These are phyloP conservation scores for Mucor lusitanicus DNA, from an alignment of 371 early-diverging fungal genomes.

Conservation along the genomic window DNA sequence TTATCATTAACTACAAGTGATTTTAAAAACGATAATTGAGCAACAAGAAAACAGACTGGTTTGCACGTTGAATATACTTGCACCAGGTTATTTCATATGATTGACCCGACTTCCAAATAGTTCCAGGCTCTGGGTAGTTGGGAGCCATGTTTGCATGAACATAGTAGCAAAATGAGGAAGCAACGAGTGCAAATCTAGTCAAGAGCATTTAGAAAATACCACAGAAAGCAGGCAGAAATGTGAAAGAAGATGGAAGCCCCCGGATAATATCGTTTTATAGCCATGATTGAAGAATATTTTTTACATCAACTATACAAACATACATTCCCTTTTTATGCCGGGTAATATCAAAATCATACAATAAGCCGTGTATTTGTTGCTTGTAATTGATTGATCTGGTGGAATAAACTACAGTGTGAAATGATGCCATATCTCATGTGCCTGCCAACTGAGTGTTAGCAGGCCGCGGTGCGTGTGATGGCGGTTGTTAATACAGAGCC, in stretches of 20 bases:
- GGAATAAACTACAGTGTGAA: neutral
- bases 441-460: neutral
- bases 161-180: neutral
- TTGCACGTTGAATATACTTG: slow-evolving; percentile 13
- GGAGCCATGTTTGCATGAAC: slow-evolving; percentile 38
- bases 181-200: neutral
- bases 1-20: slow-evolving; percentile 27
- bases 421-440: neutral
- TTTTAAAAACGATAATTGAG: neutral
- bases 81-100: slow-evolving; percentile 47
- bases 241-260: neutral
- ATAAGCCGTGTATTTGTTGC: neutral
- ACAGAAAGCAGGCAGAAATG: neutral
- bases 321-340: neutral
- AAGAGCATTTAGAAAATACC: slow-evolving; percentile 2
- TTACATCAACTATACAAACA: neutral
- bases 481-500: neutral
- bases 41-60: neutral
- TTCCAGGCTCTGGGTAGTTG: slow-evolving; percentile 48
- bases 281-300: neutral
- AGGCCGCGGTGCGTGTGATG: neutral
- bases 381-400: neutral
- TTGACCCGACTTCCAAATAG: slow-evolving; percentile 46
- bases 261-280: slow-evolving; percentile 1
- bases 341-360: neutral